These are phyloP conservation scores for Polytolypa hystricis DNA, from an alignment of 2,329 filamentous ascomycete genomes.

Conservation along the genomic window DNA sequence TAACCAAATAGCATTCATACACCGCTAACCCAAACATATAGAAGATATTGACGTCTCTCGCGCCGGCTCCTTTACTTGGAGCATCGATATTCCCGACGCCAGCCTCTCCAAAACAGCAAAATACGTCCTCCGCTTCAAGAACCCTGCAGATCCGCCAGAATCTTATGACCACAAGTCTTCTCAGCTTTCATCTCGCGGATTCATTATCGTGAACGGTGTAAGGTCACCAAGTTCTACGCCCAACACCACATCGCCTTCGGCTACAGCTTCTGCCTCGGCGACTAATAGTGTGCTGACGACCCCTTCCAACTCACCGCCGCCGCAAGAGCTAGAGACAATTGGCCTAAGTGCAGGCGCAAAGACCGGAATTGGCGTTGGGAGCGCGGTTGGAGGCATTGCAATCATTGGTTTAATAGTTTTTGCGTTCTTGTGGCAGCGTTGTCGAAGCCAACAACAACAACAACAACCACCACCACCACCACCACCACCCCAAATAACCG, in stretches of 20 bases:
- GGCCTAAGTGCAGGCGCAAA: slow-evolving; percentile 1
- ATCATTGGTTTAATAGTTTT: not conserved
- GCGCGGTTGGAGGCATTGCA: not conserved
- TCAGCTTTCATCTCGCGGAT: not conserved
- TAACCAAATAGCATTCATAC: not conserved
- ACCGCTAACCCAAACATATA: not conserved
- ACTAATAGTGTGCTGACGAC: not conserved
- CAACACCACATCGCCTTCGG: not conserved
- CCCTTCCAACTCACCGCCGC: not conserved
- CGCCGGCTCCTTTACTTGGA: not conserved
- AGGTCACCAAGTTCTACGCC: not conserved
- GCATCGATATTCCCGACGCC: not conserved
- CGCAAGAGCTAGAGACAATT: not conserved
- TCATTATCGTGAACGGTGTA: not conserved
- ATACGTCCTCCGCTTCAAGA: not conserved
- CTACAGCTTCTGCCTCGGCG: not conserved
- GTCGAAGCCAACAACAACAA: not conserved
- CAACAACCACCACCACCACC: too few species aligned
- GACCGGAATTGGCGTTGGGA: not conserved
- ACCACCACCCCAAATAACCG: too few species aligned
- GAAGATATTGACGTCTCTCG: not conserved
- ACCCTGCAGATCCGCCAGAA: not conserved
- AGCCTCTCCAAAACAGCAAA: slow-evolving; percentile 1
- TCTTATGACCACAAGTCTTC: not conserved
- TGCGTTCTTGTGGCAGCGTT: not conserved